A percentile compares a stretch with the other conserved stretches of the same genome.
phyloP scores from a whole-genome alignment of 352 stramenopile genomes.

The Phytophthora tubulina region DNA sequence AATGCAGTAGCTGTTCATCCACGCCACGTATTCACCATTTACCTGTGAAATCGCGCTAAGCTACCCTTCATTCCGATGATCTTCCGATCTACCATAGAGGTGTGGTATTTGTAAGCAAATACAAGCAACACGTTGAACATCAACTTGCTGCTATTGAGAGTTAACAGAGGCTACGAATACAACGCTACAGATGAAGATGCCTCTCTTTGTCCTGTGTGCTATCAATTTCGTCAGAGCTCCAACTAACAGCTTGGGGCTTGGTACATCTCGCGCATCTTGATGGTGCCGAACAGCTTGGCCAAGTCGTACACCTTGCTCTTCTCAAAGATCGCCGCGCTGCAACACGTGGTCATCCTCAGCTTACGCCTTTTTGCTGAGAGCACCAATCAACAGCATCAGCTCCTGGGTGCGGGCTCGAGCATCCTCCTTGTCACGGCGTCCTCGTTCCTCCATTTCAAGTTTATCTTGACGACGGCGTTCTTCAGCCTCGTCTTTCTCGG shows the following conservation, averaged over 20 bases:
- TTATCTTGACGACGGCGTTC: conserved; percentile 17
- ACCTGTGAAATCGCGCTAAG: not conserved
- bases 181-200: too few relatives aligned
- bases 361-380: conserved; percentile 4
- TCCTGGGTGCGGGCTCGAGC: conserved; percentile 12
- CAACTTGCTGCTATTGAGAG: too few relatives aligned
- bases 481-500: conserved; percentile 6
- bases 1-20: not conserved
- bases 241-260: too few relatives aligned
- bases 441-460: not conserved
- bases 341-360: not conserved
- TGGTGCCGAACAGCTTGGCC: not conserved
- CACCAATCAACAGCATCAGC: conserved; percentile 1
- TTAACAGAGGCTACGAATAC: too few relatives aligned
- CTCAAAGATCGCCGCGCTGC: too few relatives aligned
- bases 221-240: too few relatives aligned
- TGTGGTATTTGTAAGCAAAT: too few relatives aligned
- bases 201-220: too few relatives aligned
- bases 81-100: too few relatives aligned
- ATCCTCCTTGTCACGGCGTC: conserved; percentile 15
- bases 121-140: too few relatives aligned
- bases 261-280: too few relatives aligned
- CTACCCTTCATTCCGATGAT: not conserved
- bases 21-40: not conserved
- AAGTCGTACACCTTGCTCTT: not conserved